Conservation (phyloP, 2,329 filamentous ascomycete species). For the Pseudogymnoascus sp. region DNA sequence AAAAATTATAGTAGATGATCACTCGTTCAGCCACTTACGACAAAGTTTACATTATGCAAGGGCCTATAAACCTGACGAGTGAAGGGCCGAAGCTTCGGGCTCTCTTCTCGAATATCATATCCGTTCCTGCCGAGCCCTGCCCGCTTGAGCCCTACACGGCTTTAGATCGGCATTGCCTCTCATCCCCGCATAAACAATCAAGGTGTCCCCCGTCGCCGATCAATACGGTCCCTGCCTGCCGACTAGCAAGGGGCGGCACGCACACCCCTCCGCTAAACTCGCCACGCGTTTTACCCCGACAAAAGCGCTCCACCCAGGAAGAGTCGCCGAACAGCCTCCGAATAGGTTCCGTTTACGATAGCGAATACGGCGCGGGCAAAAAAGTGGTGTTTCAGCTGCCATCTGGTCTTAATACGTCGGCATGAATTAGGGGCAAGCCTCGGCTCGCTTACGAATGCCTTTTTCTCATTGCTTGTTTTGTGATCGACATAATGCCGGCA, state of each 20-base stretch:
- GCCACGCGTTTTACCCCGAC: not conserved
- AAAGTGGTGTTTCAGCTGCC: not conserved
- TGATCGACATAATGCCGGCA: not conserved
- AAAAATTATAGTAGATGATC: not conserved
- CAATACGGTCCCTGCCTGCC: not conserved
- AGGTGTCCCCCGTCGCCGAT: not conserved
- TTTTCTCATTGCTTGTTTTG: not conserved
- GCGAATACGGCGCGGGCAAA: not conserved
- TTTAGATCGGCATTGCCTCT: not conserved
- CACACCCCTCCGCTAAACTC: not conserved
- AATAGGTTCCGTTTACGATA: not conserved
- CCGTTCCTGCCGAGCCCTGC: not conserved
- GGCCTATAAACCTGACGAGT: not conserved
- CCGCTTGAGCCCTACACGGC: not conserved
- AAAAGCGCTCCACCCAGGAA: not conserved
- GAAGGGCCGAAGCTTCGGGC: not conserved
- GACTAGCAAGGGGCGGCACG: conserved; percentile 2
- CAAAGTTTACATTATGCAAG: not conserved
- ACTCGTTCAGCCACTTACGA: not conserved
- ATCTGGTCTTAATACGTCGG: not conserved
- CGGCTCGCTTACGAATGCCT: not conserved
- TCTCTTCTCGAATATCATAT: not conserved
- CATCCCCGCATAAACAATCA: not conserved
- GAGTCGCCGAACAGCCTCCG: not conserved
- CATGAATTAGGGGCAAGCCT: not conserved